Evolutionary conservation across 805 yeast genomes (phyloP).

Genomic region (Barnettozyma sucrosica): DNA sequence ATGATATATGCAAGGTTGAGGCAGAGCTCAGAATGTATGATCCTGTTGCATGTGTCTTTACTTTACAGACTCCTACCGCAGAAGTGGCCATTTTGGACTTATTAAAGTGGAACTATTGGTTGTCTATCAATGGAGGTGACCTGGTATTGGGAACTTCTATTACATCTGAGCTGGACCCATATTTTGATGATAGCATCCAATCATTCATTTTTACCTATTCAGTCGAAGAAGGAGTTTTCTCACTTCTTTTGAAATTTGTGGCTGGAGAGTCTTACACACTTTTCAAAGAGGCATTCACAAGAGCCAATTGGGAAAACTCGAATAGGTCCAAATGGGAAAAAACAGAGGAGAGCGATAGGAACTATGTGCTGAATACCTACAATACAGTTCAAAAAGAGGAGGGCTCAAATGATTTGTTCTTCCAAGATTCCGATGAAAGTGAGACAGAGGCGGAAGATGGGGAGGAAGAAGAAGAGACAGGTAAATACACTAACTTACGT

Average conservation of each 20-base stretch:
- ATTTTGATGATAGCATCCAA: conserved; percentile 49
- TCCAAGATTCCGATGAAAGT: conserved; percentile 18
- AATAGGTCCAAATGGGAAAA: conserved; percentile 47
- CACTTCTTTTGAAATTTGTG: conserved; percentile 59
- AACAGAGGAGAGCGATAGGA: conserved; percentile 39
- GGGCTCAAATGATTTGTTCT: conserved; percentile 24
- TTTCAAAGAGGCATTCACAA: conserved; percentile 50
- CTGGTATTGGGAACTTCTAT: conserved; percentile 36
- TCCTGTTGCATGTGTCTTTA: conserved; percentile 42
- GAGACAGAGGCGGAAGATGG: conserved; percentile 31
- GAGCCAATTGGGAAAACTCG: conserved; percentile 54
- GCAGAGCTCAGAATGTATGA: conserved; percentile 51
- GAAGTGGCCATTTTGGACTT: conserved; percentile 37
- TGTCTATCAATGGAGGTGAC: conserved; percentile 36
- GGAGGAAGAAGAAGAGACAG: conserved; percentile 29
- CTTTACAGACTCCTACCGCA: conserved; percentile 12
- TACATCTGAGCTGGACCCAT: conserved; percentile 51
- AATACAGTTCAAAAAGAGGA: conserved; percentile 35
- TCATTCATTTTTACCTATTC: conserved; percentile 63
- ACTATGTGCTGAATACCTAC: conserved; percentile 53
- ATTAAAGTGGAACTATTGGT: conserved; percentile 46
- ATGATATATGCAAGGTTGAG: conserved; percentile 9
- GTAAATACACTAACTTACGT: conserved; percentile 13
- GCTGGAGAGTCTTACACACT: conserved; percentile 32
- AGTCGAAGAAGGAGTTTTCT: conserved; percentile 34